Evolutionary conservation across 495 filamentous ascomycete species (phyloP).

Genomic region (Neurospora discreta): DNA sequence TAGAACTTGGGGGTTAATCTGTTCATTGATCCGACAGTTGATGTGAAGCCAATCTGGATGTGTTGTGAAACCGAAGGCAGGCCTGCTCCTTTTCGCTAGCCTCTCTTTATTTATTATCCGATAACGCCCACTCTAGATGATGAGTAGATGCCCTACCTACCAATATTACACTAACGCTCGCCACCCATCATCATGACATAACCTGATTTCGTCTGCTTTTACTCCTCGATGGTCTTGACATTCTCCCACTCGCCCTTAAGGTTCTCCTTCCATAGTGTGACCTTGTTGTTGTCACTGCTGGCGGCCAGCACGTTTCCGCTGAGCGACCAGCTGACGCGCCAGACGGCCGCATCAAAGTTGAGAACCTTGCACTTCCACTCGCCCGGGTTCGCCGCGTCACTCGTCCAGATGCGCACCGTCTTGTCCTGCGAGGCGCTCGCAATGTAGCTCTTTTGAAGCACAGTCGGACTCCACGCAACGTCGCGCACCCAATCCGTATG

Average conservation of each 20-base stretch:
- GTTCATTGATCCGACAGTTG: background rate
- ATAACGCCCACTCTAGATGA: background rate
- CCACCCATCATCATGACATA: background rate
- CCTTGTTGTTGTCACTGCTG: slow-evolving; percentile 90
- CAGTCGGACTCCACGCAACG: slow-evolving; percentile 90
- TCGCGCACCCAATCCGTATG: slow-evolving; percentile 98
- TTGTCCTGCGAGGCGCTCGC: slow-evolving; percentile 91
- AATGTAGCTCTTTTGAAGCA: slow-evolving; percentile 90
- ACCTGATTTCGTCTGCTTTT: background rate
- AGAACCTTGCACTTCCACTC: slow-evolving; percentile 78
- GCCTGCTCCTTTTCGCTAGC: background rate
- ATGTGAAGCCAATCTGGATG: background rate
- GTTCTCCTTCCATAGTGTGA: slow-evolving; percentile 81
- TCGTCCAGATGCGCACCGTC: slow-evolving; percentile 95
- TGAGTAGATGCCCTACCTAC: background rate
- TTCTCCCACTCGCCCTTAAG: slow-evolving; percentile 79
- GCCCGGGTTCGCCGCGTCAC: slow-evolving; percentile 42
- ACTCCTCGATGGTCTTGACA: slow-evolving; percentile 94
- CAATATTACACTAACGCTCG: background rate
- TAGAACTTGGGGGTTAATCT: background rate
- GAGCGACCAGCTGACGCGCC: slow-evolving; percentile 96
- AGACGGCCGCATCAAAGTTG: slow-evolving; percentile 77
- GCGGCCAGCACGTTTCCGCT: slow-evolving; percentile 96
- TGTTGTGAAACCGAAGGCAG: background rate
- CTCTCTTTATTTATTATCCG: background rate